Evolutionary conservation across 106 monocot species (phyloP).

Genomic region (Vanilla planifolia): DNA sequence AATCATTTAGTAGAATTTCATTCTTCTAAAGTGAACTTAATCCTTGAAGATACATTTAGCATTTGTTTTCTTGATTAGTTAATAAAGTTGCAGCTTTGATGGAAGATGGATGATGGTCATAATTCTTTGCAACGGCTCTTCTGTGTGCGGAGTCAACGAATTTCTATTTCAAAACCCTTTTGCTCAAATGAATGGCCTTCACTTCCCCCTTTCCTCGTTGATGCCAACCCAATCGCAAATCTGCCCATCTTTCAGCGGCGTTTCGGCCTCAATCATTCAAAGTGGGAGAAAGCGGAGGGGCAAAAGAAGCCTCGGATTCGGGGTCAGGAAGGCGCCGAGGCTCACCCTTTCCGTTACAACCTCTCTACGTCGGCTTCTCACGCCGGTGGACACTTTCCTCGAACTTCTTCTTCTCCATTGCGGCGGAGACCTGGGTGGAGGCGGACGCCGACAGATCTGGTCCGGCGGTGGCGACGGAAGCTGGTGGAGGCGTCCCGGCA

Average conservation of each 20-base stretch:
- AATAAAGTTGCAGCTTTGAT: no score
- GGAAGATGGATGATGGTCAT: no score
- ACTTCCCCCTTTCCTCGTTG: background rate
- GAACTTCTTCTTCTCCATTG: background rate
- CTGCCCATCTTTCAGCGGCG: background rate
- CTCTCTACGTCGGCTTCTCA: background rate
- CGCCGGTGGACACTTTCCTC: background rate
- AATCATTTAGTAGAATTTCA: no score
- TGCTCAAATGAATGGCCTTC: constrained; percentile 3
- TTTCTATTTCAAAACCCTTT: no score
- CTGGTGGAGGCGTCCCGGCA: background rate
- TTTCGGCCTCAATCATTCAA: background rate
- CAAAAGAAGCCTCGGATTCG: background rate
- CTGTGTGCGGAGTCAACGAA: no score
- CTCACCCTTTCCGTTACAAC: background rate
- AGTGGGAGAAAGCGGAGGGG: background rate
- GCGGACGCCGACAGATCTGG: background rate
- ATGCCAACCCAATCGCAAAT: background rate
- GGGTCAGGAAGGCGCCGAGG: background rate
- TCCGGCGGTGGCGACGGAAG: background rate
- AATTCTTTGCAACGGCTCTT: no score
- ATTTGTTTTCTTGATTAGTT: no score
- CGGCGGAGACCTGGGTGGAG: background rate
- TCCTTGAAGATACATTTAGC: no score
- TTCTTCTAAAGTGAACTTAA: no score